These are phyloP conservation scores for Elaeis oleifera DNA, from an alignment of 202 grass and related monocot species.

Conservation along the genomic window DNA sequence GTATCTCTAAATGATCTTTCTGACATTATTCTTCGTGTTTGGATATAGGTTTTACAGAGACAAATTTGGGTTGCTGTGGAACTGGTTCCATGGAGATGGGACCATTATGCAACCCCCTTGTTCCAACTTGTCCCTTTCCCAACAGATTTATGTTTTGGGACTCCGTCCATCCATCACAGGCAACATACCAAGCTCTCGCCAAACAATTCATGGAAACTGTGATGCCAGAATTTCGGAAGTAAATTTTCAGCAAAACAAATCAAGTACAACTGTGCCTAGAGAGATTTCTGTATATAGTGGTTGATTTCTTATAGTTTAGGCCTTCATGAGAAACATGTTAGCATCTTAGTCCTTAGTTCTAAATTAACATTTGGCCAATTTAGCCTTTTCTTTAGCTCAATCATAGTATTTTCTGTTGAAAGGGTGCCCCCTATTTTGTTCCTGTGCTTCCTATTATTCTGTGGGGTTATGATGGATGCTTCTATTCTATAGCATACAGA, in stretches of 20 bases:
- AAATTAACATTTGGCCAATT: too few species aligned
- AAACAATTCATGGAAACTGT: slow-evolving; percentile 31
- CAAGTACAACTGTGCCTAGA: neutral
- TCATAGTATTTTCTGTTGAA: too few species aligned
- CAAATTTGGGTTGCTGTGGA: slow-evolving; percentile 41
- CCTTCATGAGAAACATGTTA: too few species aligned
- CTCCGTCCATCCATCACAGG: slow-evolving; percentile 49
- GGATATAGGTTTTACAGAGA: slow-evolving; percentile 40
- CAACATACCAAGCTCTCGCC: slow-evolving; percentile 43
- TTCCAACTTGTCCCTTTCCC: slow-evolving; percentile 34
- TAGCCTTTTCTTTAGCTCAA: too few species aligned
- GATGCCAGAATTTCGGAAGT: slow-evolving; percentile 14
- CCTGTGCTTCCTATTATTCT: too few species aligned
- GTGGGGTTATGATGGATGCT: too few species aligned
- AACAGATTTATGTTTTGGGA: slow-evolving; percentile 54
- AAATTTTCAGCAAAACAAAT: neutral
- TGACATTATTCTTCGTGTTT: too few species aligned
- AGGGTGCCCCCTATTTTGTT: too few species aligned
- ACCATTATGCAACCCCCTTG: slow-evolving; percentile 27
- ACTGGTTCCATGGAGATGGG: slow-evolving; percentile 40
- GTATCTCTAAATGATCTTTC: too few species aligned
- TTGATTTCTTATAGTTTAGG: neutral
- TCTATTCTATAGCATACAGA: too few species aligned
- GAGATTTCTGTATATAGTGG: neutral
- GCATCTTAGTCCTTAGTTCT: too few species aligned